phyloP scores from a whole-genome alignment of 352 stramenopile species.

The Halophytophthora polymorphica region DNA sequence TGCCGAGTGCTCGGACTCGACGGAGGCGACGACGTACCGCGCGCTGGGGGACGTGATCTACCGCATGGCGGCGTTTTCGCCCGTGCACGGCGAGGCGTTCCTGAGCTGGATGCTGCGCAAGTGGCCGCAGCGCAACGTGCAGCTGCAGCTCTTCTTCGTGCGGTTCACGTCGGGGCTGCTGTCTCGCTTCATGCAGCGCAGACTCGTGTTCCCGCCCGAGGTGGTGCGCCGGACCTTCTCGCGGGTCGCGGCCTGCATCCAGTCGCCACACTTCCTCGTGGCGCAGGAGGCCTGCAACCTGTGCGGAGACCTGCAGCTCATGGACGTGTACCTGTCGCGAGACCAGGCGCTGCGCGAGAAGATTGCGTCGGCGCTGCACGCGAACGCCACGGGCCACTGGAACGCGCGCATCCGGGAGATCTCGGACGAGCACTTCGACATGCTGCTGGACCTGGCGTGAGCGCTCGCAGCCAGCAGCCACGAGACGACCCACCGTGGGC shows the following conservation, averaged over 20 bases:
- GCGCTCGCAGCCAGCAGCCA: background rate
- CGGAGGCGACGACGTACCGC: slow-evolving; percentile 62
- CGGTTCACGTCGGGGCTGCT: slow-evolving; percentile 61
- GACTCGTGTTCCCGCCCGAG: slow-evolving; percentile 46
- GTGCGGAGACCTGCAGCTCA: slow-evolving; percentile 62
- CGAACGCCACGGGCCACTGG: slow-evolving; percentile 66
- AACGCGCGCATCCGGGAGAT: slow-evolving; percentile 75
- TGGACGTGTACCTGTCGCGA: slow-evolving; percentile 62
- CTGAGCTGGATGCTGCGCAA: slow-evolving; percentile 69
- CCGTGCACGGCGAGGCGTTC: slow-evolving; percentile 56
- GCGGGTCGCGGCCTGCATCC: slow-evolving; percentile 48
- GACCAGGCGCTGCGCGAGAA: slow-evolving; percentile 56
- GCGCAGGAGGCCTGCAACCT: slow-evolving; percentile 65
- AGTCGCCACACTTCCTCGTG: slow-evolving; percentile 70
- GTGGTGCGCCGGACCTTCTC: slow-evolving; percentile 50
- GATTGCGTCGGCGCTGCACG: slow-evolving; percentile 60
- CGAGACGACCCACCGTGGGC: background rate
- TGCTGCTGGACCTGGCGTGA: slow-evolving; percentile 76
- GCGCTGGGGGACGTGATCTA: slow-evolving; percentile 63
- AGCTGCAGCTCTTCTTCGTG: slow-evolving; percentile 75
- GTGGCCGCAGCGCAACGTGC: slow-evolving; percentile 70
- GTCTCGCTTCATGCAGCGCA: slow-evolving; percentile 54
- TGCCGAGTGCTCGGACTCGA: slow-evolving; percentile 53
- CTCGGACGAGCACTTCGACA: slow-evolving; percentile 80
- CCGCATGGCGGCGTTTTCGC: slow-evolving; percentile 54